Base-by-base conservation (phyloP, 2,329 filamentous ascomycete species). In the Cercospora zeae-maydis region DNA sequence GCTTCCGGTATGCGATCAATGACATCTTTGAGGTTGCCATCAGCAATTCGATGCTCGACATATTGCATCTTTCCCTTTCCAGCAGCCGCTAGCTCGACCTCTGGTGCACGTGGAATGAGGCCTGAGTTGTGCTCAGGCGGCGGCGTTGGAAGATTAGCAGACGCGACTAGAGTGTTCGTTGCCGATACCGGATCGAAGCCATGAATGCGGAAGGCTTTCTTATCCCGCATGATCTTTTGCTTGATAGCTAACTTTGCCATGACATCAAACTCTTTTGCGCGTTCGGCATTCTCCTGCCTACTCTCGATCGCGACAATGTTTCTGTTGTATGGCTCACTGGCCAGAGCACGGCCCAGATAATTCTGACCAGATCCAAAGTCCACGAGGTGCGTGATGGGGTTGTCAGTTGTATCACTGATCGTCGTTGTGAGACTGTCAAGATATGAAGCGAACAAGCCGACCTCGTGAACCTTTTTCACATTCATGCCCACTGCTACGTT, bases 301-400 rank as follows among this genome's bases (percentile, higher is more conserved):
- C 92, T 90, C 77, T 99, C 95, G 34, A 99, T 92, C 1, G 93
- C 95, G 59, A 98, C 87, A 47, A 98, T 89, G 68, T 92, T 86
- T 71, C 88, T 87, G 72, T 93, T 91, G 78, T 96, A 96, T 0
- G 93, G 92, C 59, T 88, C 83, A 65, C 89, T 92, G 13, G 93
- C 93, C 62, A 99, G 81, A 1, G 91, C 90, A 51, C 95, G 85
- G 0, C 95, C 93, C 3, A 99, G 86, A 73, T 99, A 99, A 73
- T 97, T 98, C 75, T 98, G 93, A 0, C 95, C 95, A 58, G 92
- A 96, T 30, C 95, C 95, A 76, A 98, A 96, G 77, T 99, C 95
- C 54, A 98, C 88, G 63, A 96, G 87, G 78, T 98, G 93, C 0
- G 92, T 91, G 64, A 97, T 87, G 8, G 66, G 53, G 61, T 77